Conservation (phyloP, 2,329 filamentous ascomycete species). For the Paraconiothyrium sp. region DNA sequence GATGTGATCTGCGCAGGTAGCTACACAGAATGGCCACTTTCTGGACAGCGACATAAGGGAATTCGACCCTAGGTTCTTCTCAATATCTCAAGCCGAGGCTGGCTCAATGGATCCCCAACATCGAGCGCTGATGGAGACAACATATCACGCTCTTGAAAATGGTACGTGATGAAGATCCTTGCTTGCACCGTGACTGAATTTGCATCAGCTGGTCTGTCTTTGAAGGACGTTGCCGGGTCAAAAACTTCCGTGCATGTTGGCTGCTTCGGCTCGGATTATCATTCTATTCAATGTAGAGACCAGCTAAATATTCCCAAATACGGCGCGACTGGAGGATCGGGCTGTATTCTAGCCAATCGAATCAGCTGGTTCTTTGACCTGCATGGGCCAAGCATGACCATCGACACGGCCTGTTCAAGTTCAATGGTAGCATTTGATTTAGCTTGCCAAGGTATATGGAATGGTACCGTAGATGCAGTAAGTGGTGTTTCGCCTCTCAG, state of each 20-base stretch:
- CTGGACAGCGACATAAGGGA: slow-evolving; percentile 26
- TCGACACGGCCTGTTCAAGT: slow-evolving; percentile 43
- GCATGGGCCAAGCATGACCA: slow-evolving; percentile 31
- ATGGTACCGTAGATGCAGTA: slow-evolving; percentile 21
- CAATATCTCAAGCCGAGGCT: slow-evolving; percentile 29
- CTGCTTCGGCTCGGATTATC: slow-evolving; percentile 26
- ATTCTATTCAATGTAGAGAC: slow-evolving; percentile 19
- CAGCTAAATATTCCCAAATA: slow-evolving; percentile 23
- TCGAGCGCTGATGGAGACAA: slow-evolving; percentile 35
- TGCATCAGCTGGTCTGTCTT: slow-evolving; percentile 25
- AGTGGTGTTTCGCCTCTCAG: not conserved
- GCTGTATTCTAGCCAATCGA: slow-evolving; percentile 25
- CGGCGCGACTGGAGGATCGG: slow-evolving; percentile 18
- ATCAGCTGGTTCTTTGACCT: slow-evolving; percentile 40
- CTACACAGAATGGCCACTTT: slow-evolving; percentile 30
- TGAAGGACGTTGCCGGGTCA: slow-evolving; percentile 25
- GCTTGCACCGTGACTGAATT: not conserved
- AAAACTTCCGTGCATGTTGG: slow-evolving; percentile 32
- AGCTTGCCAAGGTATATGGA: slow-evolving; percentile 27
- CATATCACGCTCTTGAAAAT: slow-evolving; percentile 42
- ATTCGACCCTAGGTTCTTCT: slow-evolving; percentile 39
- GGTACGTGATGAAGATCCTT: slow-evolving; percentile 16
- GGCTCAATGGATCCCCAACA: slow-evolving; percentile 39
- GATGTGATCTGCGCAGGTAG: not conserved
- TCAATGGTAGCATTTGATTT: slow-evolving; percentile 34